A percentile compares a stretch with the other conserved stretches of the same genome.
These are phyloP conservation scores for Berkeleyomyces rouxiae DNA, from an alignment of 2,329 filamentous ascomycete species.

Conservation along the genomic window DNA sequence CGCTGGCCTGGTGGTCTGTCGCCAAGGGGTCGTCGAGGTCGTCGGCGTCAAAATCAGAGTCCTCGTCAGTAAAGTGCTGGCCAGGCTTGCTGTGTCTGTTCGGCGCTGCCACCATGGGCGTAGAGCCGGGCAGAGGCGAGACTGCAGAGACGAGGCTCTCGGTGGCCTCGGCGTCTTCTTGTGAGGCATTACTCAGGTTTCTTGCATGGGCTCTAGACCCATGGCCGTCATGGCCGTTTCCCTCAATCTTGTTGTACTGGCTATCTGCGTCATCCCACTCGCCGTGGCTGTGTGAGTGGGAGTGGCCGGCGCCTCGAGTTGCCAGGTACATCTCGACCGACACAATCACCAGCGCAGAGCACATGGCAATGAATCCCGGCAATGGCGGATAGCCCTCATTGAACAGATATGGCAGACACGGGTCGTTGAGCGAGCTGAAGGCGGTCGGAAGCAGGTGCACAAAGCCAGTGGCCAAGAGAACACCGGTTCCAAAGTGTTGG, in stretches of 20 bases:
- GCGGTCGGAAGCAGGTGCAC: slow-evolving; percentile 58
- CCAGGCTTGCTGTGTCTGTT: slow-evolving; percentile 15
- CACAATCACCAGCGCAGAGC: slow-evolving; percentile 66
- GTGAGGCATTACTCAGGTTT: slow-evolving; percentile 32
- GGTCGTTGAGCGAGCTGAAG: slow-evolving; percentile 48
- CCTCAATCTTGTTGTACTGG: slow-evolving; percentile 9
- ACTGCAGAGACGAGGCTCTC: slow-evolving; percentile 41
- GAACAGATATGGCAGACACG: slow-evolving; percentile 64
- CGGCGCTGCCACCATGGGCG: slow-evolving; percentile 20
- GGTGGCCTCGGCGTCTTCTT: slow-evolving; percentile 34
- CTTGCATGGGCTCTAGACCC: slow-evolving; percentile 20
- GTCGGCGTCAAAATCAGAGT: slow-evolving; percentile 40
- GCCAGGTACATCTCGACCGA: slow-evolving; percentile 81
- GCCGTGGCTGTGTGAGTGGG: slow-evolving; percentile 36
- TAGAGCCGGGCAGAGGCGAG: slow-evolving; percentile 40
- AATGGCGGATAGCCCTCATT: slow-evolving; percentile 63
- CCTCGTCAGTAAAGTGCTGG: slow-evolving; percentile 19
- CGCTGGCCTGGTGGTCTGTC: slow-evolving; percentile 16
- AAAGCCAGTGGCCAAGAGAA: slow-evolving; percentile 74
- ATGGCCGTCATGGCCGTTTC: background rate
- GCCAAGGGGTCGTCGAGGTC: slow-evolving; percentile 31
- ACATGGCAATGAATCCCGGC: slow-evolving; percentile 67
- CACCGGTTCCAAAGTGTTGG: slow-evolving; percentile 66
- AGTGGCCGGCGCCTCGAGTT: slow-evolving; percentile 45
- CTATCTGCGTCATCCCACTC: slow-evolving; percentile 32